Evolutionary conservation across 2,329 filamentous ascomycete species (phyloP), one percentile per base, ranked within the genome.

Genomic region (Aspergillus fijiensis): DNA sequence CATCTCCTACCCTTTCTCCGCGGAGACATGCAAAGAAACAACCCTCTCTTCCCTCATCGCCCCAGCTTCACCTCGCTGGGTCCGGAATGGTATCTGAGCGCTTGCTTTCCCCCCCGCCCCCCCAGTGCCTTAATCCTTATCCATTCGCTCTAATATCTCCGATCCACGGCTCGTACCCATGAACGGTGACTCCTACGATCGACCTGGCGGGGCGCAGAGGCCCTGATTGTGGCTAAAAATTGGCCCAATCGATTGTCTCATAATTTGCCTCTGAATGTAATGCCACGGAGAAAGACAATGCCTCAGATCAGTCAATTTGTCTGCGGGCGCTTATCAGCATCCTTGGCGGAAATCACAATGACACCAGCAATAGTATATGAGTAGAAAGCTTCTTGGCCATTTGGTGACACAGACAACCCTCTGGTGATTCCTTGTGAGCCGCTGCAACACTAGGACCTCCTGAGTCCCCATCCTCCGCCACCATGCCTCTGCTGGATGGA

Each of bases 401-500:
- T 31, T 29, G 19, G 53, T 55, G 53, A 42, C 42, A 55, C 39
- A 31, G 31, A 55, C 47, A 49, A 49, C 42, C 42, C 5, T 21
- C n/a, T 31, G n/a, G 53, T 11, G 33, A 19, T 54, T 47, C 33
- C 23, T 21, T 55, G 19, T 45, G 16, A 45, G 14, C 39, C 16
- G 39, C 39, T 19, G 39, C 39, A 45, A 45, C 16, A 45, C 5
- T n/a, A 45, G 39, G 33, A 19, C 54, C 33, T 45, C 29, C 35
- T 58, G 16, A 49, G 21, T 55, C 39, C 23, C 14, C 27, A 16
- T 12, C 23, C 50, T 45, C 27, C 49, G 31, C 19, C 53, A 66
- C 52, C 39, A 75, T 74, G 73, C 70, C 70, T 25, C 64, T 73
- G 47, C 59, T 75, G 16, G 71, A 73, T 54, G 66, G 68, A 50